Evolutionary conservation across 2,329 filamentous ascomycete species (phyloP).

Genomic region (Cryphonectria naterciae): DNA sequence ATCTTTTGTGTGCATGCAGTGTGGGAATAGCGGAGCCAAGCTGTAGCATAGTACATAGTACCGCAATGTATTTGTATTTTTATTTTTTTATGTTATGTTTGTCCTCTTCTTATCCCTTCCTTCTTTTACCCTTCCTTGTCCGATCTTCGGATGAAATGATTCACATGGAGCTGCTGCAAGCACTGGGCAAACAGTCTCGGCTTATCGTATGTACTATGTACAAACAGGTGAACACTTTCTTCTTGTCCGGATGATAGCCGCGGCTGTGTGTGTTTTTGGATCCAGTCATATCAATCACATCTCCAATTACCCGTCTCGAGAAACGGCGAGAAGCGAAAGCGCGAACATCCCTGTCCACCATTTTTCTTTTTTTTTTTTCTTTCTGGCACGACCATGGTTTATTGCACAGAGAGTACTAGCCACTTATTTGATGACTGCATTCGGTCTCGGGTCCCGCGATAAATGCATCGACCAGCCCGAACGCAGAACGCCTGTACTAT

Average conservation of each 20-base stretch:
- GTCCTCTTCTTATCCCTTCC: not conserved
- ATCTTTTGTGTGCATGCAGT: not conserved
- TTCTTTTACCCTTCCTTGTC: not conserved
- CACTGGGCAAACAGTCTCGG: not conserved
- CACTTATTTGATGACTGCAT: not conserved
- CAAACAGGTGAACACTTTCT: not conserved
- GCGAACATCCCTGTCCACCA: not conserved
- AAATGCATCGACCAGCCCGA: slow-evolving; percentile 1
- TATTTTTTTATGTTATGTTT: not conserved
- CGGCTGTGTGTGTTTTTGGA: not conserved
- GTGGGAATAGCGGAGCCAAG: not conserved
- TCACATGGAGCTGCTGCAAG: not conserved
- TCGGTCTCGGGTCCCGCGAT: not conserved
- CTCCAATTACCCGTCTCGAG: slow-evolving; percentile 3
- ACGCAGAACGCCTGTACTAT: not conserved
- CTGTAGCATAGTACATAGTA: not conserved
- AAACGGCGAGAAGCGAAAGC: slow-evolving; percentile 17
- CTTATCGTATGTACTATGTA: too few relatives aligned
- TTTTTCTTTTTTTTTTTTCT: not conserved
- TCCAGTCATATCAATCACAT: not conserved
- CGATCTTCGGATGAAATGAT: not conserved
- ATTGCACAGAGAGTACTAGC: not conserved
- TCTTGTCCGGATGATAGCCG: not conserved
- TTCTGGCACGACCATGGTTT: not conserved
- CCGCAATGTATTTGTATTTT: too few relatives aligned